These are phyloP conservation scores for Artemisia tridentata DNA, from an alignment of 129 eudicot genomes.

Conservation along the genomic window DNA sequence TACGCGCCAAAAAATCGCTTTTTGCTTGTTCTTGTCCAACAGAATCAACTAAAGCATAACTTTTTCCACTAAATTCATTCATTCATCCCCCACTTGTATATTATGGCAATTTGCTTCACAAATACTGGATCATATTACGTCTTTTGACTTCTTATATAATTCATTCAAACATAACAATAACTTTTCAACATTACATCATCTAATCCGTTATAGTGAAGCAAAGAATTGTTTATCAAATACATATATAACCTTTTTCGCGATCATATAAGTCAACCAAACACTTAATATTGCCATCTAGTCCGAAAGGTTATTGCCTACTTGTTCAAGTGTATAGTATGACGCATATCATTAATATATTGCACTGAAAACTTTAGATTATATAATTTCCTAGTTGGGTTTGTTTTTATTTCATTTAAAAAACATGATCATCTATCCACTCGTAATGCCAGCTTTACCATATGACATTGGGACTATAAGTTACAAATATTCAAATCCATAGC, in stretches of 20 bases:
- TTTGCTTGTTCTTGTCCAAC: constrained; percentile 31
- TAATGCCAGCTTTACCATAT: constrained; percentile 33
- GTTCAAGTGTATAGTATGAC: constrained; percentile 13
- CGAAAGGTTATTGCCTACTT: not conserved
- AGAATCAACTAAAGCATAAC: constrained; percentile 7
- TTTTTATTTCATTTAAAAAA: constrained; percentile 12
- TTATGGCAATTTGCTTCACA: constrained; percentile 21
- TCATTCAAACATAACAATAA: constrained; percentile 7
- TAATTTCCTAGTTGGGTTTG: constrained; percentile 29
- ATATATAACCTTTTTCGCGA: constrained; percentile 4
- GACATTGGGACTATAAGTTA: constrained; percentile 38
- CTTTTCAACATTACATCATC: constrained; percentile 14
- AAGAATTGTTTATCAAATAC: not conserved
- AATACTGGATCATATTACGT: constrained; percentile 17
- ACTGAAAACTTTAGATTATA: constrained; percentile 18
- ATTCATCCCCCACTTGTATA: constrained; percentile 21
- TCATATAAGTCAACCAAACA: constrained; percentile 16
- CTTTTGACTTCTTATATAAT: constrained; percentile 16
- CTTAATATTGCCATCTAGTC: not conserved
- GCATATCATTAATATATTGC: not conserved
- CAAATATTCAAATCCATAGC: constrained; percentile 14
- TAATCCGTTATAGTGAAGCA: not conserved
- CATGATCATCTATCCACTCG: constrained; percentile 15
- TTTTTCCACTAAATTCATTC: not conserved
- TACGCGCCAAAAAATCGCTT: constrained; percentile 33